A percentile compares a stretch with the other conserved stretches of the same genome.
phyloP scores from a whole-genome alignment of 306 rosid species.

The Benincasa hispida region DNA sequence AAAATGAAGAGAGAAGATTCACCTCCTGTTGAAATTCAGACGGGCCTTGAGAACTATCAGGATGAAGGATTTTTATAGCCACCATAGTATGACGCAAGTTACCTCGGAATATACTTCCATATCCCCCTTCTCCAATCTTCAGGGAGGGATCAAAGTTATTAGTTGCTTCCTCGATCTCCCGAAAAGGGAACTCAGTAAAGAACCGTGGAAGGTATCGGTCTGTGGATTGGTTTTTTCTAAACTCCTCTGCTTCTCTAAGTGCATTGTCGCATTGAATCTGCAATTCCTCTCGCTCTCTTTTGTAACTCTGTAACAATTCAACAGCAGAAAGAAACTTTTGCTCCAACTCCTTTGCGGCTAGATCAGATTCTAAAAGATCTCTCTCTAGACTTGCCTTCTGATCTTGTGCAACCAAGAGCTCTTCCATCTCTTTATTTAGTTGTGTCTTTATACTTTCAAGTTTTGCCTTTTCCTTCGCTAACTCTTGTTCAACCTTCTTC shows the following conservation, averaged over 20 bases:
- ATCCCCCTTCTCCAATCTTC: conserved; percentile 93
- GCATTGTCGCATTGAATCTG: conserved; percentile 45
- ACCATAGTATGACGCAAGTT: conserved; percentile 57
- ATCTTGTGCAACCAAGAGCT: conserved; percentile 34
- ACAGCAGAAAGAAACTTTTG: conserved; percentile 36
- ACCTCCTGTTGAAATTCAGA: conserved; percentile 81
- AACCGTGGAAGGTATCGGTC: conserved; percentile 23
- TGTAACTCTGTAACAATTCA: conserved; percentile 32
- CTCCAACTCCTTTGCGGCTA: conserved; percentile 31
- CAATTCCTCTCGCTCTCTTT: conserved; percentile 51
- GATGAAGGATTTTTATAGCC: conserved; percentile 53
- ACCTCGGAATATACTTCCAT: conserved; percentile 71
- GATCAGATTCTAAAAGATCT: conserved; percentile 41
- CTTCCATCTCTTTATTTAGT: conserved; percentile 30
- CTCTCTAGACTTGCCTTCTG: conserved; percentile 38
- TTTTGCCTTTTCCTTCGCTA: conserved; percentile 31
- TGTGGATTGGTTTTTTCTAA: conserved; percentile 36
- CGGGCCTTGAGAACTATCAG: conserved; percentile 58
- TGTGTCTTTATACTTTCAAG: conserved; percentile 32
- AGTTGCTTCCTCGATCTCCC: conserved; percentile 66
- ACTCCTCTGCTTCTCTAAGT: conserved; percentile 55
- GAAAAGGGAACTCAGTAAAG: conserved; percentile 49
- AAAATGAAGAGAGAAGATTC: conserved; percentile 1
- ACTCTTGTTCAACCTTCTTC: conserved; percentile 47
- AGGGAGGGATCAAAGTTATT: conserved; percentile 31